phyloP scores from a whole-genome alignment of 2,329 filamentous ascomycete species.

The Aspergillus versicolor region DNA sequence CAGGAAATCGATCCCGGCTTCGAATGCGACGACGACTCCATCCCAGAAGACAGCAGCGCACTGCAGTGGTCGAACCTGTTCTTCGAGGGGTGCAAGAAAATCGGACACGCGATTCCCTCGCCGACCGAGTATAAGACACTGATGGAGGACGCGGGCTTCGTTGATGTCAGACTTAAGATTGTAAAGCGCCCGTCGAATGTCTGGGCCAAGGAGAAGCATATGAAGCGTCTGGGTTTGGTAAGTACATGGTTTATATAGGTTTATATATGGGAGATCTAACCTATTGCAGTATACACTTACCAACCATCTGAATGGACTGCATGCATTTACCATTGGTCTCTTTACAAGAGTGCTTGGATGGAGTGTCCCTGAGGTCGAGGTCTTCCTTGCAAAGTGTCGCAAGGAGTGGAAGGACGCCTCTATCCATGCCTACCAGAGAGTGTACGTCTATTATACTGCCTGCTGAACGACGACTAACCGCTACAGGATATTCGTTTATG shows the following conservation, averaged over 20 bases:
- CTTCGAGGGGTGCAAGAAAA: background rate
- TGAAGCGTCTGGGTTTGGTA: background rate
- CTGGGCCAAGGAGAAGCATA: background rate
- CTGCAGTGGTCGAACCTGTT: background rate
- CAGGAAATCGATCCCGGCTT: background rate
- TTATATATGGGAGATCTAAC: no score
- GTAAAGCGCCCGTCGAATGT: background rate
- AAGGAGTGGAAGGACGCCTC: conserved; percentile 1
- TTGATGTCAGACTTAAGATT: background rate
- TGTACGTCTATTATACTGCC: background rate
- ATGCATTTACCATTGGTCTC: background rate
- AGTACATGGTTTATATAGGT: background rate
- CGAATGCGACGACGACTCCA: background rate
- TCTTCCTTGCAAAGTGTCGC: background rate
- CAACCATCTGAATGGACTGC: background rate
- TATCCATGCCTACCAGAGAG: background rate
- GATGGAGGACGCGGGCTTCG: conserved; percentile 3
- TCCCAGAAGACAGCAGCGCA: background rate
- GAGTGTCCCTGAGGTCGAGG: background rate
- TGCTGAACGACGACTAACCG: no score
- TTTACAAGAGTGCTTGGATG: background rate
- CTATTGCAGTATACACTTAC: conserved; percentile 3
- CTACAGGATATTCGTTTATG: background rate
- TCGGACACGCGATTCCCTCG: background rate
- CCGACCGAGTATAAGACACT: background rate